A percentile compares a stretch with the other conserved stretches of the same genome.
Evolutionary conservation across 2,329 filamentous ascomycete species (phyloP).

Genomic region (Camptophora hylomeconis): DNA sequence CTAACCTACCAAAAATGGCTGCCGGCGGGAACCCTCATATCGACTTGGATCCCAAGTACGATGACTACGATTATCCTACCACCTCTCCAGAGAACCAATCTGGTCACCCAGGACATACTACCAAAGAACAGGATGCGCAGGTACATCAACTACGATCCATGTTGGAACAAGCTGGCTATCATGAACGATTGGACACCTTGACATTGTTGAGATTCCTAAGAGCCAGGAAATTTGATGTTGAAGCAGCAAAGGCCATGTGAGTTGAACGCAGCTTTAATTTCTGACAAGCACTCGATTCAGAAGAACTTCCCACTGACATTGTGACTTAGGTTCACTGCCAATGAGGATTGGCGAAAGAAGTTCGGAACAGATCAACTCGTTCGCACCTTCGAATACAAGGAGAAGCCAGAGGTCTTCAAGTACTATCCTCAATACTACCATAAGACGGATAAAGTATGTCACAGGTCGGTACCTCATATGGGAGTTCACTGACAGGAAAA

Average conservation of each 20-base stretch:
- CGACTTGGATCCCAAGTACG: conserved; percentile 74
- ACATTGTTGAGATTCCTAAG: conserved; percentile 84
- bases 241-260: conserved; percentile 75
- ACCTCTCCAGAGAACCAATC: conserved; percentile 54
- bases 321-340: conserved; percentile 67
- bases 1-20: conserved; percentile 9
- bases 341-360: conserved; percentile 81
- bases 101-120: conserved; percentile 83
- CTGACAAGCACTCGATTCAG: conserved; percentile 16
- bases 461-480: conserved; percentile 1
- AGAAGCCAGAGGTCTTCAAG: conserved; percentile 71
- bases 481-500: background rate
- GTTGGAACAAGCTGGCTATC: conserved; percentile 74
- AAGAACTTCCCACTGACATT: conserved; percentile 4
- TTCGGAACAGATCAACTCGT: conserved; percentile 74
- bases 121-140: conserved; percentile 74
- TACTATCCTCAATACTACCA: conserved; percentile 99
- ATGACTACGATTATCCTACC: conserved; percentile 87
- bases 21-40: conserved; percentile 25
- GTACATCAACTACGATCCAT: conserved; percentile 71
- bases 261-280: conserved; percentile 21
- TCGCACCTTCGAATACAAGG: conserved; percentile 70
- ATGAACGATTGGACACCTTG: conserved; percentile 76
- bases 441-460: conserved; percentile 49
- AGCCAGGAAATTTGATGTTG: conserved; percentile 86